These are phyloP conservation scores for Acer negundo DNA, from an alignment of 345 rosid species.

Conservation along the genomic window DNA sequence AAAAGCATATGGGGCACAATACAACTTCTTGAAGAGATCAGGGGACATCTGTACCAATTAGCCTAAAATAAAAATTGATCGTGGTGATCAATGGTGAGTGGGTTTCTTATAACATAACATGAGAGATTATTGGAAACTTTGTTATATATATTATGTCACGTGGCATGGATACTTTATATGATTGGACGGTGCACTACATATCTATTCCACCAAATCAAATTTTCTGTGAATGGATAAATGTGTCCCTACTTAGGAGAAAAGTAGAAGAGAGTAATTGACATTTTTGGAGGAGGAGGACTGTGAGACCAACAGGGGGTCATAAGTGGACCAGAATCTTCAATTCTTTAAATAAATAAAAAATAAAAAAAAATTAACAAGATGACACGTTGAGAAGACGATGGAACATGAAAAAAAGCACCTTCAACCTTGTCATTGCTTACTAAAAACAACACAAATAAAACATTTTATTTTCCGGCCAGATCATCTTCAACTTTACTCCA, in stretches of 20 bases:
- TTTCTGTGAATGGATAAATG: neutral
- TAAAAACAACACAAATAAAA: neutral
- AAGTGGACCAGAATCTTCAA: neutral
- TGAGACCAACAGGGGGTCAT: neutral
- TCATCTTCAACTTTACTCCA: neutral
- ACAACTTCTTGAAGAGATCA: too few relatives aligned
- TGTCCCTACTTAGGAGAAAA: neutral
- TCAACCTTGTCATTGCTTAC: neutral
- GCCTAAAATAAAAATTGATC: too few relatives aligned
- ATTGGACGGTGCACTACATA: neutral
- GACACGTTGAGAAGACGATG: neutral
- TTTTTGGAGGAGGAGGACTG: too few relatives aligned
- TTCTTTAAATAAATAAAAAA: neutral
- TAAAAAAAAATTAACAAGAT: neutral
- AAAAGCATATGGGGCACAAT: too few relatives aligned
- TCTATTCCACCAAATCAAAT: too few relatives aligned
- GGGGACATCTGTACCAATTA: too few relatives aligned
- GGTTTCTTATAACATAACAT: too few relatives aligned
- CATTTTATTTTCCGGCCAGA: neutral
- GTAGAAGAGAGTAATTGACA: too few relatives aligned
- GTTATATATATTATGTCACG: too few relatives aligned
- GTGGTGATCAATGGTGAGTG: too few relatives aligned
- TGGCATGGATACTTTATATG: too few relatives aligned
- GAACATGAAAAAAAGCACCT: constrained; percentile 4
- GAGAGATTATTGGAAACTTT: too few relatives aligned